Percentiles rank a stretch among this genome's conserved stretches.
phyloP scores from a whole-genome alignment of 2,329 filamentous ascomycete genomes.

The Epichloe coenophiala region DNA sequence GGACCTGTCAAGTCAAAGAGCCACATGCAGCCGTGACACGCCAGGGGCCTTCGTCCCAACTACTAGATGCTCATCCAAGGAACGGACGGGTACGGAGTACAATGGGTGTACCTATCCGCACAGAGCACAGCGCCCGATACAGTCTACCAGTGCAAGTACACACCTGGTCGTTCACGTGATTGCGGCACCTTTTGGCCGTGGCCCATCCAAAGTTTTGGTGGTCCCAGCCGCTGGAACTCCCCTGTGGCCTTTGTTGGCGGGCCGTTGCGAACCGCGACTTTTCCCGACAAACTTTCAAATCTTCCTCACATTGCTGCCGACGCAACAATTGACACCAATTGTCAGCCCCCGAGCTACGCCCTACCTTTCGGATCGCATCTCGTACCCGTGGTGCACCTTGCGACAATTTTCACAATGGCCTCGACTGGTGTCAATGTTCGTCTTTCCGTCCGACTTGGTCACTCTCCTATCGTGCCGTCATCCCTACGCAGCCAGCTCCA shows the following conservation, averaged over 20 bases:
- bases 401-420: conserved; percentile 41
- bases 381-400: conserved; percentile 27
- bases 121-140: too few relatives aligned
- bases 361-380: conserved; percentile 22
- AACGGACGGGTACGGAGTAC: too few relatives aligned
- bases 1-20: neutral
- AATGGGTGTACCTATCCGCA: too few relatives aligned
- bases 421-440: conserved; percentile 56
- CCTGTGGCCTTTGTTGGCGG: conserved; percentile 3
- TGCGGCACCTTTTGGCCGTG: neutral
- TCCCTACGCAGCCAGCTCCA: neutral
- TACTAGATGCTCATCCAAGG: too few relatives aligned
- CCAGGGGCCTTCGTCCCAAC: too few relatives aligned
- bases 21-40: too few relatives aligned
- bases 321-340: conserved; percentile 29
- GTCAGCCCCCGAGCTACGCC: conserved; percentile 22
- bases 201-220: too few relatives aligned
- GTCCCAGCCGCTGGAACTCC: neutral
- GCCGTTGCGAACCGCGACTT: conserved; percentile 27
- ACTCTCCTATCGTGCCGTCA: conserved; percentile 11
- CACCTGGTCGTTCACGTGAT: neutral
- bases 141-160: neutral
- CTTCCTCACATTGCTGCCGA: conserved; percentile 24
- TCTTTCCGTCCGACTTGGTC: conserved; percentile 12
- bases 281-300: conserved; percentile 30